These are phyloP conservation scores for Myxozyma sirexii DNA, from an alignment of 805 yeast genomes.

Conservation along the genomic window DNA sequence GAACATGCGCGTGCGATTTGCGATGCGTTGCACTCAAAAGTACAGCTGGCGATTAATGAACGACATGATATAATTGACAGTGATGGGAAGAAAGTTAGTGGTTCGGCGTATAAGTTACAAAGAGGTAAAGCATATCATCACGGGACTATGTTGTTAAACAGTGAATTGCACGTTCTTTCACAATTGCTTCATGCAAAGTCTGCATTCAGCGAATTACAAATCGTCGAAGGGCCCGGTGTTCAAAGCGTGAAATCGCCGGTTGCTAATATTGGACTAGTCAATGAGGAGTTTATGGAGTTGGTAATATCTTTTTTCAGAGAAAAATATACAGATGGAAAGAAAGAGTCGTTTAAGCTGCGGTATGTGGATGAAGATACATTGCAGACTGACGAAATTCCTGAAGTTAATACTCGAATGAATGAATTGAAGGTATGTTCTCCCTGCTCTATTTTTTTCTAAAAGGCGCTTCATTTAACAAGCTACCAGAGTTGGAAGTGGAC, in stretches of 20 bases:
- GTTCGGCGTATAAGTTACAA: constrained; percentile 88
- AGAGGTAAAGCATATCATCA: constrained; percentile 86
- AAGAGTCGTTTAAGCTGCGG: not conserved
- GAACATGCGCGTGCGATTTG: constrained; percentile 54
- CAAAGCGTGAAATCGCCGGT: constrained; percentile 83
- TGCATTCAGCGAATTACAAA: constrained; percentile 46
- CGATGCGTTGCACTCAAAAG: constrained; percentile 38
- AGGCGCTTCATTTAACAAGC: not conserved
- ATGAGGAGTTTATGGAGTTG: constrained; percentile 51
- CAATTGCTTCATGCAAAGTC: constrained; percentile 55
- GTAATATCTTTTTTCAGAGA: constrained; percentile 49
- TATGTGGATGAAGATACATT: constrained; percentile 18
- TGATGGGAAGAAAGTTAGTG: constrained; percentile 66
- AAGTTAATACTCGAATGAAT: constrained; percentile 5
- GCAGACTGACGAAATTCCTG: not conserved
- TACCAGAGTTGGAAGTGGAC: constrained; percentile 65
- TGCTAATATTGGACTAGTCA: constrained; percentile 57
- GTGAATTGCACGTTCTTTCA: constrained; percentile 62
- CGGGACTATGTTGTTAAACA: constrained; percentile 86
- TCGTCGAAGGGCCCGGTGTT: constrained; percentile 56
- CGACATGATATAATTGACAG: constrained; percentile 78
- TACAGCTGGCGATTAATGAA: constrained; percentile 56
- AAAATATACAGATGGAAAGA: constrained; percentile 35
- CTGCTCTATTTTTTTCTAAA: not conserved
- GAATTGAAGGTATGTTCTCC: constrained; percentile 23